Conservation (phyloP, 2,329 filamentous ascomycete genomes). For the Penicillium carneum region DNA sequence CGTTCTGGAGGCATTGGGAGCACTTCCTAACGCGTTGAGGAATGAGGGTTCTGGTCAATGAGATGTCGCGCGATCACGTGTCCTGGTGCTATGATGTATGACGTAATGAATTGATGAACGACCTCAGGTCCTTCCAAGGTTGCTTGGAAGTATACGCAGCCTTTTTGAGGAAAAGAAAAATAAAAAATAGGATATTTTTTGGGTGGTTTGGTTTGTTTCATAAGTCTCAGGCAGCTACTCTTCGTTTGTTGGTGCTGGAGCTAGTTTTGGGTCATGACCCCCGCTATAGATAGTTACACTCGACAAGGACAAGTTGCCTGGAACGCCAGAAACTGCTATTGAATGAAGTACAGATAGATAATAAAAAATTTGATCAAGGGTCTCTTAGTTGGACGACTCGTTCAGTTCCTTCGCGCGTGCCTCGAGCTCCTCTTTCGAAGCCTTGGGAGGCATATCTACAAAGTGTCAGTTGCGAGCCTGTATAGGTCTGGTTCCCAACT, state of each 20-base stretch:
- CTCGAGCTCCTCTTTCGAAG: conserved; percentile 70
- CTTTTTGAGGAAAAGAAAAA: neutral
- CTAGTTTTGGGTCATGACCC: neutral
- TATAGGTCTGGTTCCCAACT: conserved; percentile 19
- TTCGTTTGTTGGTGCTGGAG: neutral
- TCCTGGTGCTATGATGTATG: conserved; percentile 12
- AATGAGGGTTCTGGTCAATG: neutral
- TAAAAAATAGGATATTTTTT: no score
- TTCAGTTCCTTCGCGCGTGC: conserved; percentile 72
- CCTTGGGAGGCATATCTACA: conserved; percentile 53
- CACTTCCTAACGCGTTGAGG: conserved; percentile 36
- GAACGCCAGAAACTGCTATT: neutral
- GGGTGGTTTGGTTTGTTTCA: neutral
- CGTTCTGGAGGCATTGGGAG: conserved; percentile 54
- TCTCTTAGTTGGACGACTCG: conserved; percentile 11
- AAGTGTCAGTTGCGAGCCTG: conserved; percentile 4
- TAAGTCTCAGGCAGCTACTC: neutral
- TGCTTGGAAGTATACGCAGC: neutral
- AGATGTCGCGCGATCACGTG: conserved; percentile 29
- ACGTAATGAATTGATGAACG: conserved; percentile 22
- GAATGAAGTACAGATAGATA: neutral
- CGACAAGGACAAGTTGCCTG: neutral
- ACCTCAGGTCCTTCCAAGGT: neutral
- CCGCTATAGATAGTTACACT: neutral
- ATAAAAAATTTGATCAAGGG: neutral